phyloP scores from a whole-genome alignment of 1,284 basidiomycete genomes.

The Somion occarium region DNA sequence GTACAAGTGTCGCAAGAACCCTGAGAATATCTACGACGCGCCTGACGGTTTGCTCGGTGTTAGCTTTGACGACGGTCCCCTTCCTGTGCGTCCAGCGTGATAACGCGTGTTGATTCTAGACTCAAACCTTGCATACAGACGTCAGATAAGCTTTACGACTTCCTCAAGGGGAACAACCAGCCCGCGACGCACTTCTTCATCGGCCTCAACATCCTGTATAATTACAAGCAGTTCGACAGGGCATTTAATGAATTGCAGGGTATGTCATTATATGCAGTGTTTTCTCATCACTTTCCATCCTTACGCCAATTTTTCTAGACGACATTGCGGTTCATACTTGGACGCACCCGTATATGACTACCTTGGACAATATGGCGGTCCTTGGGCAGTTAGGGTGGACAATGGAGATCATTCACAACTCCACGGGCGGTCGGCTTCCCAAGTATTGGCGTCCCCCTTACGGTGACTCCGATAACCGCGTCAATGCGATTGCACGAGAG shows the following conservation, averaged over 20 bases:
- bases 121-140: conserved; percentile 24
- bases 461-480: conserved; percentile 72
- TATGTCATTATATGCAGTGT: conserved; percentile 3
- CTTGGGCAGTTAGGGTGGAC: conserved; percentile 83
- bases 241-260: conserved; percentile 43
- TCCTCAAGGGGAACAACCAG: conserved; percentile 56
- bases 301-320: conserved; percentile 19
- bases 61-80: conserved; percentile 81
- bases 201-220: conserved; percentile 61
- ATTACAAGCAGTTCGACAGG: conserved; percentile 49
- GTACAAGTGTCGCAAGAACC: conserved; percentile 54
- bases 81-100: conserved; percentile 36
- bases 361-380: conserved; percentile 63
- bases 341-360: conserved; percentile 80
- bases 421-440: conserved; percentile 69
- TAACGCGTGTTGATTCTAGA: conserved; percentile 6
- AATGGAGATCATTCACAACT: conserved; percentile 77
- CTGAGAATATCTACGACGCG: conserved; percentile 63
- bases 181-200: conserved; percentile 82
- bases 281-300: background rate
- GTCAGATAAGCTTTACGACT: conserved; percentile 43
- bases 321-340: conserved; percentile 81
- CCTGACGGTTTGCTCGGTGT: conserved; percentile 55
- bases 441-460: conserved; percentile 77
- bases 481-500: conserved; percentile 68